Evolutionary conservation across 495 filamentous ascomycete species (phyloP).

Genomic region (Tuber microsphaerosporum): DNA sequence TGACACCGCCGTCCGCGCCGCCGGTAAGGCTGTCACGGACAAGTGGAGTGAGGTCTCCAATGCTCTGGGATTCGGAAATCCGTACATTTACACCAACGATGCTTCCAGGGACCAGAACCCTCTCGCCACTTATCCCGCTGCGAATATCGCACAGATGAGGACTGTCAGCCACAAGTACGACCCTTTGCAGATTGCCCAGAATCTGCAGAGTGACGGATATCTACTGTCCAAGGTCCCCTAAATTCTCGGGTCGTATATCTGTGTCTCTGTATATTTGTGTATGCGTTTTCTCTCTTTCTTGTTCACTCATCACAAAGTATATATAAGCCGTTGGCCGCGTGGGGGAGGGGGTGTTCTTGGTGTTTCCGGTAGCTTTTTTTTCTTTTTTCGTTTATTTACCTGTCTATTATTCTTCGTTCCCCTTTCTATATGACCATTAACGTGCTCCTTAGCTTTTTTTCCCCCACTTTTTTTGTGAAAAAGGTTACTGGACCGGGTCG

Average conservation of each 20-base stretch:
- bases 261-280: background rate
- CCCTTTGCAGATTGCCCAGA: constrained; percentile 43
- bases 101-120: constrained; percentile 45
- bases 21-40: constrained; percentile 6
- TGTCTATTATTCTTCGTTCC: background rate
- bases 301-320: background rate
- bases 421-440: background rate
- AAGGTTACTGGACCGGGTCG: background rate
- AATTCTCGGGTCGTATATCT: background rate
- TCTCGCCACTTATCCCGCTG: constrained; percentile 43
- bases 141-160: constrained; percentile 42
- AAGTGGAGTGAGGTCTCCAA: constrained; percentile 9
- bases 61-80: constrained; percentile 20
- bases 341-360: background rate
- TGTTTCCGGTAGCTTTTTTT: background rate
- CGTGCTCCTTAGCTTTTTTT: background rate
- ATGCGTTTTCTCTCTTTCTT: background rate
- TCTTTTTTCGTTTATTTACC: background rate
- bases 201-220: constrained; percentile 32
- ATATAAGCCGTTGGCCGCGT: background rate
- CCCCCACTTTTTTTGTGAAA: background rate
- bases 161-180: constrained; percentile 46
- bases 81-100: constrained; percentile 43
- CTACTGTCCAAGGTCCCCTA: constrained; percentile 2
- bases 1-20: constrained; percentile 10